Conservation (phyloP, 108 stramenopile genomes). For the Thalassiosira profunda region DNA sequence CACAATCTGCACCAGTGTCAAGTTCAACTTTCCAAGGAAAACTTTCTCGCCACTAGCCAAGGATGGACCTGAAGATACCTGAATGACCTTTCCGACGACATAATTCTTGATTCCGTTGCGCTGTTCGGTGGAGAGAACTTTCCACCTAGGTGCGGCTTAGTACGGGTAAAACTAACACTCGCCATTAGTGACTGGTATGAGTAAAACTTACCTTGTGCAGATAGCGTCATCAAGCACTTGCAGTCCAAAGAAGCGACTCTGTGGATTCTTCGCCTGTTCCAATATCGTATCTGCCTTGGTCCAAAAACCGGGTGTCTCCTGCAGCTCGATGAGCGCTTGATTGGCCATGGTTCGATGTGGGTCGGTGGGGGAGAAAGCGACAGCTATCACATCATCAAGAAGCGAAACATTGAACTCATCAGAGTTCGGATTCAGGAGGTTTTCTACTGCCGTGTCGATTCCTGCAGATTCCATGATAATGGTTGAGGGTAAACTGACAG, state of each 20-base stretch:
- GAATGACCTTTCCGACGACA: constrained; percentile 96
- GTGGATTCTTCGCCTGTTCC: constrained; percentile 82
- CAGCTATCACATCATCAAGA: constrained; percentile 84
- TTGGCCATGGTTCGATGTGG: constrained; percentile 88
- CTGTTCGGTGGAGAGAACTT: constrained; percentile 90
- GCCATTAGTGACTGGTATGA: too few species aligned
- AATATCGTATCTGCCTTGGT: constrained; percentile 89
- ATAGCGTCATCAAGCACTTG: constrained; percentile 93
- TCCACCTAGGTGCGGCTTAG: too few species aligned
- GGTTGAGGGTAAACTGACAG: too few species aligned
- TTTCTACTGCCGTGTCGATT: constrained; percentile 50
- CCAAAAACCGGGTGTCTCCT: constrained; percentile 87
- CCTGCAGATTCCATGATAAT: too few species aligned
- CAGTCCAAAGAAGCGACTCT: constrained; percentile 88
- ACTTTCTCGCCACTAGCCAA: constrained; percentile 63
- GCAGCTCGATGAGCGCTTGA: constrained; percentile 91
- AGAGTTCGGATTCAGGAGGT: constrained; percentile 44
- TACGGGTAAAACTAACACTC: too few species aligned
- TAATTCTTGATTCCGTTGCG: constrained; percentile 98
- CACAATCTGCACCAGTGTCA: constrained; percentile 97
- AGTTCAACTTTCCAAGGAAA: constrained; percentile 92
- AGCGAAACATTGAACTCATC: constrained; percentile 85
- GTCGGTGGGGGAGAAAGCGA: constrained; percentile 83
- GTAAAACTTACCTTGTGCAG: background rate
- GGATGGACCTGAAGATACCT: constrained; percentile 81